Percentiles rank a stretch among this genome's conserved stretches.
These are phyloP conservation scores for Zarea fungicola DNA, from an alignment of 2,329 filamentous ascomycete species.

Conservation along the genomic window DNA sequence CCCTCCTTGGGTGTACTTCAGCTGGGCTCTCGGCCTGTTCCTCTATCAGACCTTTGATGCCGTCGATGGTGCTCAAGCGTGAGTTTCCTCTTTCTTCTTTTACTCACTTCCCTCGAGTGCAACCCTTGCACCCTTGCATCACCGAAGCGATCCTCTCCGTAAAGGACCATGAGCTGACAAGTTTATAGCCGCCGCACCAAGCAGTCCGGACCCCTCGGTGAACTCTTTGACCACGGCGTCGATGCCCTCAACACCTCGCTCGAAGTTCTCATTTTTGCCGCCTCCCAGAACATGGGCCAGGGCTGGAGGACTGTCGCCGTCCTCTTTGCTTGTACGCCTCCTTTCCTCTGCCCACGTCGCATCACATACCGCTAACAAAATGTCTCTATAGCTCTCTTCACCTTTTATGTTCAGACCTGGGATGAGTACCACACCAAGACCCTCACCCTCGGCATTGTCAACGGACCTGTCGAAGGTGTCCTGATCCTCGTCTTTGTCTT, in stretches of 20 bases:
- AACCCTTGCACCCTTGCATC: too few species aligned
- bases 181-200: slow-evolving; percentile 67
- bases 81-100: slow-evolving; percentile 33
- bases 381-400: slow-evolving; percentile 61
- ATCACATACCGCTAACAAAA: slow-evolving; percentile 12
- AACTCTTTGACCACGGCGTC: slow-evolving; percentile 96
- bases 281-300: slow-evolving; percentile 88
- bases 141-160: too few species aligned
- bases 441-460: slow-evolving; percentile 84
- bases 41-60: slow-evolving; percentile 98
- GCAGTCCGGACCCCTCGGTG: slow-evolving; percentile 89
- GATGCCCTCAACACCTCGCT: slow-evolving; percentile 96
- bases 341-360: not conserved
- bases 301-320: slow-evolving; percentile 81
- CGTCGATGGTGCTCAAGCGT: slow-evolving; percentile 91
- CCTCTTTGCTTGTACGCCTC: slow-evolving; percentile 69
- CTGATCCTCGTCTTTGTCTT: slow-evolving; percentile 79
- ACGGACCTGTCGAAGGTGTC: slow-evolving; percentile 92
- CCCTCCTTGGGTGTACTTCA: slow-evolving; percentile 90
- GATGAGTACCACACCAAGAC: slow-evolving; percentile 99
- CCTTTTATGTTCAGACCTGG: slow-evolving; percentile 99
- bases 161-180: not conserved
- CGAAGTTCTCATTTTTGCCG: slow-evolving; percentile 86
- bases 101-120: slow-evolving; percentile 2
- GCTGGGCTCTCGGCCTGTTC: slow-evolving; percentile 85